A percentile compares a stretch with the other conserved stretches of the same genome.
Evolutionary conservation across 2,329 filamentous ascomycete genomes (phyloP).

Genomic region (Didymella keratinophila): DNA sequence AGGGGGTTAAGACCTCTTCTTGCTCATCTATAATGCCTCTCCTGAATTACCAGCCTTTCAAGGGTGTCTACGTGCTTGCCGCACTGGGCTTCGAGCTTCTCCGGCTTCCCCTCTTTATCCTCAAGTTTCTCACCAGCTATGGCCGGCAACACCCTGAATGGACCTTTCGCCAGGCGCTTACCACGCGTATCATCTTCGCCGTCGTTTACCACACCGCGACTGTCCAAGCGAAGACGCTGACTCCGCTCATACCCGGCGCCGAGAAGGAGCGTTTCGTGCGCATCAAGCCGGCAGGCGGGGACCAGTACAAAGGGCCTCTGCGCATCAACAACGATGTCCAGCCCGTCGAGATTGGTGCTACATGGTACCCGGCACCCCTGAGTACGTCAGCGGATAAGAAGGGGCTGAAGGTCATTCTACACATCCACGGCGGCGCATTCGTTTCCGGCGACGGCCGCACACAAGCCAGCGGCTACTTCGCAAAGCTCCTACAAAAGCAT

Average conservation of each 20-base stretch:
- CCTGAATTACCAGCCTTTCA: conserved; percentile 50
- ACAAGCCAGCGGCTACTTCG: conserved; percentile 42
- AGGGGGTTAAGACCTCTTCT: background rate
- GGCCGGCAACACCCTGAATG: conserved; percentile 53
- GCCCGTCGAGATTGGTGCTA: conserved; percentile 51
- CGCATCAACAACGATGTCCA: conserved; percentile 42
- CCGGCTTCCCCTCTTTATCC: conserved; percentile 52
- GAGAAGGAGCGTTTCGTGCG: conserved; percentile 53
- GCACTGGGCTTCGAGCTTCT: conserved; percentile 47
- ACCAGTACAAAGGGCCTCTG: conserved; percentile 44
- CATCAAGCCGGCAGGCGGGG: conserved; percentile 32
- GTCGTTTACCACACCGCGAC: conserved; percentile 44
- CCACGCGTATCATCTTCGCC: conserved; percentile 44
- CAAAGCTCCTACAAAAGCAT: conserved; percentile 47
- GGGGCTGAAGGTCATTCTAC: conserved; percentile 51
- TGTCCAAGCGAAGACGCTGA: conserved; percentile 39
- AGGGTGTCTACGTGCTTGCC: conserved; percentile 50
- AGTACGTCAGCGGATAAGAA: conserved; percentile 20
- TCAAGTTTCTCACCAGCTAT: conserved; percentile 48
- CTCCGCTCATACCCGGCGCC: conserved; percentile 46
- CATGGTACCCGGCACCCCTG: conserved; percentile 52
- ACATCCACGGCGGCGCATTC: conserved; percentile 61
- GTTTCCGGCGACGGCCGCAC: conserved; percentile 55
- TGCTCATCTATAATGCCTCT: conserved; percentile 26
- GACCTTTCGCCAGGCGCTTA: conserved; percentile 52